phyloP scores from a whole-genome alignment of 352 stramenopile species.

The Phytophthora macrochlamydospora region DNA sequence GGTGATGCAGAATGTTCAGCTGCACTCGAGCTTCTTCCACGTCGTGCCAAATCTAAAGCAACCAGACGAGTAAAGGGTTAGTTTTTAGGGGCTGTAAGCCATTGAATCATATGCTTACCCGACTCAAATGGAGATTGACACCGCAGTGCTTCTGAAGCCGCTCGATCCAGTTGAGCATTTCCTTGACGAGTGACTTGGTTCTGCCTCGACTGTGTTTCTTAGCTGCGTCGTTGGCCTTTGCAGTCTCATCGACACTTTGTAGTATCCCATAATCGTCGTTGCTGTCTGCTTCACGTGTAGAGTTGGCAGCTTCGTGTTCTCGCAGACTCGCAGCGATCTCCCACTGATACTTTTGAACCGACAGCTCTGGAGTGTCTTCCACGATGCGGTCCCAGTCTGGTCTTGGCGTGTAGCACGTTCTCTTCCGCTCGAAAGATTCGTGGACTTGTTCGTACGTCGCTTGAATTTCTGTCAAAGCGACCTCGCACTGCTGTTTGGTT shows the following conservation, averaged over 20 bases:
- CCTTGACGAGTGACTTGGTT: constrained; percentile 64
- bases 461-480: constrained; percentile 25
- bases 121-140: constrained; percentile 75
- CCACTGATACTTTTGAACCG: constrained; percentile 61
- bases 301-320: background rate
- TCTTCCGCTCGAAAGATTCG: constrained; percentile 30
- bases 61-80: background rate
- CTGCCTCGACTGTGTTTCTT: constrained; percentile 2
- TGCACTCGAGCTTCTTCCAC: constrained; percentile 80
- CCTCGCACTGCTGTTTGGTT: constrained; percentile 19
- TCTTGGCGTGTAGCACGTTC: constrained; percentile 69
- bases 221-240: background rate
- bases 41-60: constrained; percentile 73
- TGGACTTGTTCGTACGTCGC: constrained; percentile 34
- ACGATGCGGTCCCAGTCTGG: constrained; percentile 70
- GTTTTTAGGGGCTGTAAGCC: background rate
- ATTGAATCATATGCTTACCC: constrained; percentile 35
- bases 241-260: constrained; percentile 3
- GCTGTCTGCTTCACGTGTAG: background rate
- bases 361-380: constrained; percentile 63
- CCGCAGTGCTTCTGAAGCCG: constrained; percentile 80
- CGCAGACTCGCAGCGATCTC: constrained; percentile 32
- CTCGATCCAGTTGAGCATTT: constrained; percentile 83
- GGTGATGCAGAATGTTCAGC: constrained; percentile 72
- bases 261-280: constrained; percentile 15